Evolutionary conservation across 2,329 filamentous ascomycete genomes (phyloP), one percentile per base, ranked within the genome.

Genomic region (Epichloe brachyelytri): DNA sequence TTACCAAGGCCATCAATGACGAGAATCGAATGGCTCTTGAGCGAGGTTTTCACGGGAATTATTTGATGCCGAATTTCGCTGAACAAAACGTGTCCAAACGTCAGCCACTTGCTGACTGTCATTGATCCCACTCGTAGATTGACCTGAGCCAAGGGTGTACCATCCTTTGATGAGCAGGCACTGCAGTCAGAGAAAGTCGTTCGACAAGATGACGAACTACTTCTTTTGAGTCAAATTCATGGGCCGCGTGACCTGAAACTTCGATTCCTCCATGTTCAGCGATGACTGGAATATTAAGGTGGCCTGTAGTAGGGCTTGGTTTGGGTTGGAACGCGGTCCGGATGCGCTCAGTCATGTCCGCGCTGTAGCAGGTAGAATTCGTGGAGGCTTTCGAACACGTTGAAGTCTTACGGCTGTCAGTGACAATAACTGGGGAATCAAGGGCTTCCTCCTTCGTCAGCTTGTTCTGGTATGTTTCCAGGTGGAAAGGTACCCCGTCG

Each of bases 81-180:
- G 68, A 93, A 90, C 4, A 93, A 72, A 0, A 91, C 85, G 58
- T 88, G 83, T 1, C 87, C 87, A 63, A 91, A 91, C 0, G 85
- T 88, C 22, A 93, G 77, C 87, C 86, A 93, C 62, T 90, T 90
- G 73, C 85, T 89, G 22, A 89, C 87, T 54, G 87, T 89, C 72
- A 93, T 82, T 2, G 86, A 88, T 4, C 84, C 86, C 15, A 88
- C 82, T 2, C 87, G 77, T 20, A 93, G 75, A 60, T 89, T 88
- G 54, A 88, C 84, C 62, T 85, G 83, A 0, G 81, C 78, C 19
- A 84, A 67, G 2, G 82, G 80, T 2, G 82, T 81, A 53, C 76
- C 79, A 55, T 81, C 77, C 17, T 78, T 74, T 0, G 75, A 75
- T 2, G 69, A 66, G 46, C 65, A 68, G 52, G 73, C 76, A 57